A percentile compares a stretch with the other conserved stretches of the same genome.
Conservation (phyloP, 179 eudicot species). For the Beta corolliflora region DNA sequence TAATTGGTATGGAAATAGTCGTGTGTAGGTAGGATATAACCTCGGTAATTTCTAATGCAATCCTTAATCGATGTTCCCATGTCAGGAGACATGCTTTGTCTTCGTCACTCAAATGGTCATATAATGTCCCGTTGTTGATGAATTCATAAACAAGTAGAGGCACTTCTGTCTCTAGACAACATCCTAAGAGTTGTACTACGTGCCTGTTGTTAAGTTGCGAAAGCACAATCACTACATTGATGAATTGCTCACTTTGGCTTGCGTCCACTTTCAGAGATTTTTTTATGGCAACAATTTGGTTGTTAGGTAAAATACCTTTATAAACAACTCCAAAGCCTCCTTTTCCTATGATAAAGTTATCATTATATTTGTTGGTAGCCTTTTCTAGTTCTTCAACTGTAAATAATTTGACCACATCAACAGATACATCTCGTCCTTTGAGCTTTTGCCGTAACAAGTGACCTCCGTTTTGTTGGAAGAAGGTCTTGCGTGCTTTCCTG, state of each 20-base stretch:
- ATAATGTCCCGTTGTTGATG: slow-evolving; percentile 23
- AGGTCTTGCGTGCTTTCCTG: slow-evolving; percentile 15
- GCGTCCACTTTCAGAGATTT: slow-evolving; percentile 25
- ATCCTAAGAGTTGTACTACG: slow-evolving; percentile 17
- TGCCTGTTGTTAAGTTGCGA: slow-evolving; percentile 27
- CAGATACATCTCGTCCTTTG: slow-evolving; percentile 5
- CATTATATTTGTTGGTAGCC: no score
- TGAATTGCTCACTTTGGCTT: slow-evolving; percentile 28
- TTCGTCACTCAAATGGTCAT: slow-evolving; percentile 22
- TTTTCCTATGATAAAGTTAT: no score
- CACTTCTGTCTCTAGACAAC: neutral
- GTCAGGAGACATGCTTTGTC: slow-evolving; percentile 4
- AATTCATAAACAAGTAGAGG: slow-evolving; percentile 30
- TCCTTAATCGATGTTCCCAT: slow-evolving; percentile 16
- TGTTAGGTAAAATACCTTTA: neutral
- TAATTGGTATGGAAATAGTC: slow-evolving; percentile 16
- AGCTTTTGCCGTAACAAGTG: slow-evolving; percentile 20
- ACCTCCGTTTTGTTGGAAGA: slow-evolving; percentile 41
- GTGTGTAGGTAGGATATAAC: slow-evolving; percentile 26
- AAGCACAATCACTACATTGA: slow-evolving; percentile 21
- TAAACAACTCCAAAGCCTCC: no score
- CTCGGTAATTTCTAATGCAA: slow-evolving; percentile 28
- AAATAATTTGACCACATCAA: slow-evolving; percentile 13
- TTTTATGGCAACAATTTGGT: slow-evolving; percentile 29
- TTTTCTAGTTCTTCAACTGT: neutral